phyloP scores from a whole-genome alignment of 2,329 filamentous ascomycete genomes.

The Mycocentrospora acerina region DNA sequence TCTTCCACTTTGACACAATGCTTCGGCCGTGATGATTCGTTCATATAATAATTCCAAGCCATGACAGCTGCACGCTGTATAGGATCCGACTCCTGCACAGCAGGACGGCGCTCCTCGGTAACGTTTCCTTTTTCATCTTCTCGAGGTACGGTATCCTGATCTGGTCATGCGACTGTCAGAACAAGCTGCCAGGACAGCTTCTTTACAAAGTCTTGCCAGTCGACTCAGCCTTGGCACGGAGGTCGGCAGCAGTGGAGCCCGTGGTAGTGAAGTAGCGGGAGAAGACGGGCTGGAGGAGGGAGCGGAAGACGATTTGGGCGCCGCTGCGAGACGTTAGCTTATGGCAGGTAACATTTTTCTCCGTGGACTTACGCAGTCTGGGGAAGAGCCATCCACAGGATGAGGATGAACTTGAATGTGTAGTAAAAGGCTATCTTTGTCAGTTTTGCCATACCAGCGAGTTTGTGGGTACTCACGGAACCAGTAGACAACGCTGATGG shows the following conservation, averaged over 20 bases:
- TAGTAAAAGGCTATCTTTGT: conserved; percentile 80
- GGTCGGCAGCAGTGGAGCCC: conserved; percentile 78
- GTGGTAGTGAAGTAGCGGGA: conserved; percentile 80
- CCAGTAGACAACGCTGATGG: conserved; percentile 86
- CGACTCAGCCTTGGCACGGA: conserved; percentile 84
- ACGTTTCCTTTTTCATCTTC: not conserved
- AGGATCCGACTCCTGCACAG: conserved; percentile 10
- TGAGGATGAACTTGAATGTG: conserved; percentile 97
- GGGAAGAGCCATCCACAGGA: conserved; percentile 97
- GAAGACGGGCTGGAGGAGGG: conserved; percentile 88
- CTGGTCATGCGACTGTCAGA: conserved; percentile 35
- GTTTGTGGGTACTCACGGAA: conserved; percentile 56
- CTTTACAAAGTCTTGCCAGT: conserved; percentile 48
- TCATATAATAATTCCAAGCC: conserved; percentile 28
- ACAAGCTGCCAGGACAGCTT: conserved; percentile 13
- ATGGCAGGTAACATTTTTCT: too few relatives aligned
- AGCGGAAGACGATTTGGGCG: conserved; percentile 95
- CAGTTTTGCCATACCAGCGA: conserved; percentile 3
- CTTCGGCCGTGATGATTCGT: conserved; percentile 23
- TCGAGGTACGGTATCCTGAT: conserved; percentile 7
- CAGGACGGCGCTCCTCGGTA: conserved; percentile 8
- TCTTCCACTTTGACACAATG: conserved; percentile 18
- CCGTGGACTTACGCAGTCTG: conserved; percentile 73
- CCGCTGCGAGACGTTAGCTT: conserved; percentile 60
- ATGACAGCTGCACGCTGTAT: conserved; percentile 28